Base-by-base conservation (phyloP, 495 filamentous ascomycete species). In the Sphaerosporella brunnea region DNA sequence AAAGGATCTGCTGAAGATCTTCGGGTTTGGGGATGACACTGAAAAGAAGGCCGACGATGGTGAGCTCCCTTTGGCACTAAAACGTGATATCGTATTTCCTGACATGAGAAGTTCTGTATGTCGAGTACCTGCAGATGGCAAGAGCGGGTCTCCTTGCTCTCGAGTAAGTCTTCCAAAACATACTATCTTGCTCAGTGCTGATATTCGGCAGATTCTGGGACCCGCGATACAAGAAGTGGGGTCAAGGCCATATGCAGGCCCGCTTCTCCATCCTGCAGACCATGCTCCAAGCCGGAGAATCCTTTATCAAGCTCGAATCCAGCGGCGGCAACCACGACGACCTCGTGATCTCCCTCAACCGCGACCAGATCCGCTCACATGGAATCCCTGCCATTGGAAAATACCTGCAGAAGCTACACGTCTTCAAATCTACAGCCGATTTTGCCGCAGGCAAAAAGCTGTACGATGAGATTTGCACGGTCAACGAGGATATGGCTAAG, bases 181-280 rank as follows among this genome's bases (percentile, higher is more conserved):
- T 32, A 7, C 5, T 13, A 5, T 32, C 5, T 13, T 5, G 7
- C 13, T 32, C 5, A 32, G 28, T 32, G 5, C 28, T 32, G 28
- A 32, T 13, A 32, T 7, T 13, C 28, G 7, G 7, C 13, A 32
- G 28, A 37, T 53, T 47, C 36, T 59, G 56, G 56, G 56, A 59
- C 19, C 56, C 56, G 3, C 69, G 86, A 68, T 78, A 70, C 48
- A 66, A 73, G 53, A 94, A 93, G 65, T 95, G 88, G 88, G 87
- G 88, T 9, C 85, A 95, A 59, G 76, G 84, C 21, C 88, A 97
- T 57, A 92, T 84, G 69, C 86, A 95, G 66, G 90, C 90, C 2
- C 80, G 90, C 13, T 95, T 86, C 65, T 80, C 77, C 51, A 97
- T 96, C 58, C 65, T 97, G 28, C 67, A 70, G 51, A 61, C 78